A percentile compares a stretch with the other conserved stretches of the same genome.
These are phyloP conservation scores for Sporothrix phasma DNA, from an alignment of 2,329 filamentous ascomycete species.

Conservation along the genomic window DNA sequence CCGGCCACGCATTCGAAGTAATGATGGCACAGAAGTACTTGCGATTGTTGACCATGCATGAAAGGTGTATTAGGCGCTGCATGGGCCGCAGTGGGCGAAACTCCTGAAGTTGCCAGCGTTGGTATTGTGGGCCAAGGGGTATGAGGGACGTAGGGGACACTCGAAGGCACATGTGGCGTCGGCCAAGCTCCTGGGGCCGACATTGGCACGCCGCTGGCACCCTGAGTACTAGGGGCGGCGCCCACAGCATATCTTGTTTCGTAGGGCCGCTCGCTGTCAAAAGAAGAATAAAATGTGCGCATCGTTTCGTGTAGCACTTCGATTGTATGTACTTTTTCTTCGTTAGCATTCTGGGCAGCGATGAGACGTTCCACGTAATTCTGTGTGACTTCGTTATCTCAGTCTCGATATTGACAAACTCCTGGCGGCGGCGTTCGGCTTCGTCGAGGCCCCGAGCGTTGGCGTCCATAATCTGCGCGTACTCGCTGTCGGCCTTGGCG, in stretches of 20 bases:
- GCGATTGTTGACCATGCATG: slow-evolving; percentile 21
- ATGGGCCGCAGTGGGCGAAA: slow-evolving; percentile 7
- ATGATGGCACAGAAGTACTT: background rate
- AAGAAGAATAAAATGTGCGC: slow-evolving; percentile 33
- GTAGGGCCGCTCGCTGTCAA: slow-evolving; percentile 32
- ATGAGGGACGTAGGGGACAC: background rate
- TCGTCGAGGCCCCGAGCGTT: slow-evolving; percentile 56
- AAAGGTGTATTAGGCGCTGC: slow-evolving; percentile 23
- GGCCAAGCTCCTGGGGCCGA: slow-evolving; percentile 8
- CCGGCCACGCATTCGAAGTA: slow-evolving; percentile 40
- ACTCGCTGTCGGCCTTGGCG: slow-evolving; percentile 61
- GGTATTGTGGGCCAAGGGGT: slow-evolving; percentile 4
- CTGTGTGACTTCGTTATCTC: slow-evolving; percentile 38
- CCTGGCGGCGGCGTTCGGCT: slow-evolving; percentile 48
- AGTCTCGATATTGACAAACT: slow-evolving; percentile 37
- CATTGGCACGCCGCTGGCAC: background rate
- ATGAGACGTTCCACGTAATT: slow-evolving; percentile 33
- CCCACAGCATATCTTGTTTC: slow-evolving; percentile 24
- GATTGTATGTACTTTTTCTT: slow-evolving; percentile 33
- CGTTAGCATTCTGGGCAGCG: slow-evolving; percentile 28
- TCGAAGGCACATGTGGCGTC: slow-evolving; percentile 11
- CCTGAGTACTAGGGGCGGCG: background rate
- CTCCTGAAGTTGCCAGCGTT: slow-evolving; percentile 7
- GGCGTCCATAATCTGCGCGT: slow-evolving; percentile 59
- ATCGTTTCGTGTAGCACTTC: slow-evolving; percentile 28